Evolutionary conservation across 306 rosid species (phyloP).

Genomic region (Ochetophila trinervis): DNA sequence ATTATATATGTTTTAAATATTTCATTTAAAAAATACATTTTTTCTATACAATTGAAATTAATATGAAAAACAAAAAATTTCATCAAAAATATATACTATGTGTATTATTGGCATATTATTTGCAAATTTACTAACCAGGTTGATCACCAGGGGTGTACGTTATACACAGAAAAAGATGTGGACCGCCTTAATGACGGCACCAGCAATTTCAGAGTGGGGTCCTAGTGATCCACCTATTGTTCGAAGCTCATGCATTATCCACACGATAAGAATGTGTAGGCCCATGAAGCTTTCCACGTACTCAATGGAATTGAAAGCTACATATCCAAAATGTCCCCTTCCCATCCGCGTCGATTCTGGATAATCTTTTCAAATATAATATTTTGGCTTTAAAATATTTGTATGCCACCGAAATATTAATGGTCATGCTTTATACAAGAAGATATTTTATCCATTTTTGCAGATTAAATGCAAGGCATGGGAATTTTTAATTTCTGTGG

Average conservation of each 20-base stretch:
- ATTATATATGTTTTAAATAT: too few relatives aligned
- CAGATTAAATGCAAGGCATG: background rate
- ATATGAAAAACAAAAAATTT: too few relatives aligned
- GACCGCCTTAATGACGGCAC: background rate
- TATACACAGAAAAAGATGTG: too few relatives aligned
- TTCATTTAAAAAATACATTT: too few relatives aligned
- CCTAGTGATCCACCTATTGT: background rate
- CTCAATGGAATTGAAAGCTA: background rate
- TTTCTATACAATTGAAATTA: too few relatives aligned
- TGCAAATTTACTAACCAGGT: too few relatives aligned
- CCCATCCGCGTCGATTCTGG: background rate
- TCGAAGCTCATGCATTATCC: background rate
- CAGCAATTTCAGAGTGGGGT: background rate
- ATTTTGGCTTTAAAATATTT: slow-evolving; percentile 2
- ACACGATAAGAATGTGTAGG: background rate
- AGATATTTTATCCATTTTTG: background rate
- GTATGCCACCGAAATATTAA: slow-evolving; percentile 27
- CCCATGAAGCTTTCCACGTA: background rate
- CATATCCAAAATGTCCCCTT: background rate
- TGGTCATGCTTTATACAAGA: slow-evolving; percentile 3
- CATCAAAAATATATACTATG: too few relatives aligned
- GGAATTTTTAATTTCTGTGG: background rate
- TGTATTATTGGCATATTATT: too few relatives aligned
- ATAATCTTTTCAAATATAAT: background rate
- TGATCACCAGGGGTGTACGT: too few relatives aligned